Conservation (phyloP, 352 stramenopile genomes). For the Phytophthora chlamydospora region DNA sequence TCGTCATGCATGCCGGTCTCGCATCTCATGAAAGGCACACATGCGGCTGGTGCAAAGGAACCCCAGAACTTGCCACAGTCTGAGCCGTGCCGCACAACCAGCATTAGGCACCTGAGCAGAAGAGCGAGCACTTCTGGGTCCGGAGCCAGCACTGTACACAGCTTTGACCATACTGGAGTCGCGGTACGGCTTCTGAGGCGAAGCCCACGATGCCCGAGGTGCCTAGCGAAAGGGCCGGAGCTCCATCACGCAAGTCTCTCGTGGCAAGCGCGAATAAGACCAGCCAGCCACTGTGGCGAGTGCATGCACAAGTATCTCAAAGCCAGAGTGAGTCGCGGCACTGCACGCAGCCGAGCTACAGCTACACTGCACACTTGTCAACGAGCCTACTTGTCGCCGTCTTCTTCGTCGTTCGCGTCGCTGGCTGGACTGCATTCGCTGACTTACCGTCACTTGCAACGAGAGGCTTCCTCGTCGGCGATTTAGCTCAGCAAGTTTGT, state of each 20-base stretch:
- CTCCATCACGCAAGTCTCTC: slow-evolving; percentile 21
- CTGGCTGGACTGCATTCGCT: slow-evolving; percentile 26
- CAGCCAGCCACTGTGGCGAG: slow-evolving; percentile 33
- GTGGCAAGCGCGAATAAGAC: slow-evolving; percentile 32
- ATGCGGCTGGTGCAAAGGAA: slow-evolving; percentile 18
- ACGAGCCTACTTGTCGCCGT: neutral
- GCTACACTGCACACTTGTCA: slow-evolving; percentile 1
- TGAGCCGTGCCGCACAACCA: too few relatives aligned
- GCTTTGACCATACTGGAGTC: neutral
- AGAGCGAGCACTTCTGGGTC: neutral
- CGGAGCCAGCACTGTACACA: slow-evolving; percentile 2
- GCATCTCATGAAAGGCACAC: slow-evolving; percentile 24
- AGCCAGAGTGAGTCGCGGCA: slow-evolving; percentile 10
- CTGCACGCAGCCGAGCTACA: slow-evolving; percentile 19
- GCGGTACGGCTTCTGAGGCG: slow-evolving; percentile 10
- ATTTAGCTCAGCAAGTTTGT: slow-evolving; percentile 17
- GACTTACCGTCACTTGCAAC: slow-evolving; percentile 25
- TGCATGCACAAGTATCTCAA: slow-evolving; percentile 20
- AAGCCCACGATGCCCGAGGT: neutral
- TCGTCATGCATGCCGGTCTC: neutral
- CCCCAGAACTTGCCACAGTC: neutral
- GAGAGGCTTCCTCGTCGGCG: slow-evolving; percentile 2
- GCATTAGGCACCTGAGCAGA: slow-evolving; percentile 12
- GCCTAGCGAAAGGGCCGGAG: slow-evolving; percentile 16
- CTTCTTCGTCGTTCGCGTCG: slow-evolving; percentile 7